Evolutionary conservation across 2,329 filamentous ascomycete genomes (phyloP).

Genomic region (Alternaria sp.): DNA sequence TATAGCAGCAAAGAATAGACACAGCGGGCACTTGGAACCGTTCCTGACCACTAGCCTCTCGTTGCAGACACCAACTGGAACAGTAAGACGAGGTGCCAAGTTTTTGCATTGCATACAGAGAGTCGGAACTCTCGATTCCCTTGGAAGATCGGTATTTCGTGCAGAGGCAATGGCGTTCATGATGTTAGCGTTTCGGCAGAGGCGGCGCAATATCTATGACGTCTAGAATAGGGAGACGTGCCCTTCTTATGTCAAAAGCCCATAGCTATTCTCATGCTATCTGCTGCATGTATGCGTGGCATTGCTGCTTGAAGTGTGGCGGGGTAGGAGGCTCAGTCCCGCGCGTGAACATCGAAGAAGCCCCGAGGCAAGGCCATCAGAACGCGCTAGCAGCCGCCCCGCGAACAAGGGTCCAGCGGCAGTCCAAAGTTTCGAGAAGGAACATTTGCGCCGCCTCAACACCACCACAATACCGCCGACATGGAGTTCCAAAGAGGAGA

Average conservation of each 20-base stretch:
- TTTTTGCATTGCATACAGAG: not conserved
- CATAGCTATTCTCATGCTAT: not conserved
- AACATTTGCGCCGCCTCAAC: not conserved
- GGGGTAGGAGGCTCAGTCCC: not conserved
- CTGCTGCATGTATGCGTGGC: not conserved
- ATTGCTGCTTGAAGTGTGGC: not conserved
- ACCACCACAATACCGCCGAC: slow-evolving; percentile 9
- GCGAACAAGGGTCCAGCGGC: slow-evolving; percentile 5
- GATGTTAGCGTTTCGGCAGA: not conserved
- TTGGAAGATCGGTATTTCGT: not conserved
- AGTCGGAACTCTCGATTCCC: not conserved
- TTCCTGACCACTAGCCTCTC: not conserved
- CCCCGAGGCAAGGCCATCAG: not conserved
- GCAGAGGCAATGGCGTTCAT: not conserved
- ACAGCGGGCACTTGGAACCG: not conserved
- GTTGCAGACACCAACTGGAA: not conserved
- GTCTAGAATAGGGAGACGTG: not conserved
- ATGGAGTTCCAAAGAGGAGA: slow-evolving; percentile 63
- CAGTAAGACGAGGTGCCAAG: not conserved
- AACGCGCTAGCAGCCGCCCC: not conserved
- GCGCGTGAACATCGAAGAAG: not conserved
- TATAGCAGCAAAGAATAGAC: not conserved
- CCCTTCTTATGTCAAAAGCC: not conserved
- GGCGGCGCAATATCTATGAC: not conserved
- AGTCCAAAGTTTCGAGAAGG: not conserved